Evolutionary conservation across 176 grass and related monocot species (phyloP).

Genomic region (Avena eriantha): DNA sequence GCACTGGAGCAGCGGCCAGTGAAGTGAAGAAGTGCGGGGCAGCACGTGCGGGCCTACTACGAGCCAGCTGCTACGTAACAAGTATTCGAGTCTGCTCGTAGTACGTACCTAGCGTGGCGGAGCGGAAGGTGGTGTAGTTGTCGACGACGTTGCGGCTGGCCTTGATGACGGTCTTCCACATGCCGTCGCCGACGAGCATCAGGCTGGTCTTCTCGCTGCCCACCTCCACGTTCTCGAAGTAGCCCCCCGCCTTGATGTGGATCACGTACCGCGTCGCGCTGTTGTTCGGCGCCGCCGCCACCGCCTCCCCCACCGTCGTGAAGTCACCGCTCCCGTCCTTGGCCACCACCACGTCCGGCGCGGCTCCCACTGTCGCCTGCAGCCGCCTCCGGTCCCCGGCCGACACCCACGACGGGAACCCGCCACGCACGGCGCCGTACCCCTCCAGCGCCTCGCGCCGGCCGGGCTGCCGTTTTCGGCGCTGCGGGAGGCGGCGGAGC

Average conservation of each 20-base stretch:
- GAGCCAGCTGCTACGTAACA: background rate
- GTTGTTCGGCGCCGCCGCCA: constrained; percentile 90
- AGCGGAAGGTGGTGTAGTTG: constrained; percentile 93
- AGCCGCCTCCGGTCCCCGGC: constrained; percentile 57
- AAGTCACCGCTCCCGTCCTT: constrained; percentile 94
- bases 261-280: constrained; percentile 78
- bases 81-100: background rate
- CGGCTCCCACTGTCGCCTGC: background rate
- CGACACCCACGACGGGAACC: constrained; percentile 75
- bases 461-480: background rate
- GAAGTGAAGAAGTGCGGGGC: background rate
- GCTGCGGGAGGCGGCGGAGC: constrained; percentile 68
- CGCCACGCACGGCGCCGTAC: constrained; percentile 59
- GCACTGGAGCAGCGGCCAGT: background rate
- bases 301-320: constrained; percentile 72
- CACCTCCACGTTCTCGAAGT: constrained; percentile 94
- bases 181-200: constrained; percentile 88
- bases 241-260: constrained; percentile 72
- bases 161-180: constrained; percentile 88
- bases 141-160: constrained; percentile 79
- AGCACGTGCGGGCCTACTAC: background rate
- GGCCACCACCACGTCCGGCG: constrained; percentile 66
- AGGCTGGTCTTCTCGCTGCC: constrained; percentile 74
- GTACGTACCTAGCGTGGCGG: constrained; percentile 71
- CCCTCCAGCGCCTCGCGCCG: constrained; percentile 34